These are phyloP conservation scores for Umbelopsis sp. DNA, from an alignment of 192 early-diverging fungal species.

Conservation along the genomic window DNA sequence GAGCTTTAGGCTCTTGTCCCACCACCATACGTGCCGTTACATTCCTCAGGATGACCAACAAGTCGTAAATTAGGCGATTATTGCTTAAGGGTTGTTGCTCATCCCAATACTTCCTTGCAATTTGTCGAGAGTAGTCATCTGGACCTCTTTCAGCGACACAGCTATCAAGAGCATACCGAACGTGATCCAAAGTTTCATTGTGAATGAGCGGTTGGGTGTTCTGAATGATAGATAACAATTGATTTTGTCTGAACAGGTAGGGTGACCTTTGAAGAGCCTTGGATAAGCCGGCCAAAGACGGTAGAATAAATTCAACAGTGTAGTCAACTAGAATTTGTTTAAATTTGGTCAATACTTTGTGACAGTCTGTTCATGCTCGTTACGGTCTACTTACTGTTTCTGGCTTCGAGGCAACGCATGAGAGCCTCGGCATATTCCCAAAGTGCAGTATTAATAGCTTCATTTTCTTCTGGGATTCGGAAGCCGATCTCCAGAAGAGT, in stretches of 20 bases:
- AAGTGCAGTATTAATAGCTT: constrained; percentile 42
- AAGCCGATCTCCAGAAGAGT: constrained; percentile 50
- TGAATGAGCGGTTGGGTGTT: constrained; percentile 53
- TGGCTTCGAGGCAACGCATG: constrained; percentile 14
- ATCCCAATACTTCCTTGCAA: constrained; percentile 50
- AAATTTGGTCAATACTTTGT: background rate
- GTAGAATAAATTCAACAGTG: constrained; percentile 57
- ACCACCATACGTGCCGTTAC: constrained; percentile 52
- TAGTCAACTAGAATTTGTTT: constrained; percentile 36
- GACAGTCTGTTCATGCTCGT: background rate
- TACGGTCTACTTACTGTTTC: constrained; percentile 3
- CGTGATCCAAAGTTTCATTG: constrained; percentile 46
- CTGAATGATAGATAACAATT: constrained; percentile 50
- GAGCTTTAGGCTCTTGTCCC: constrained; percentile 16
- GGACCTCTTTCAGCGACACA: constrained; percentile 41
- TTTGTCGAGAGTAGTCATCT: constrained; percentile 48
- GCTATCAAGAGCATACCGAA: constrained; percentile 43
- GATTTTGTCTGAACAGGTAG: constrained; percentile 45
- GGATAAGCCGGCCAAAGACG: constrained; percentile 60
- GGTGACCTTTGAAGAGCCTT: constrained; percentile 55
- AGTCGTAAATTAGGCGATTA: constrained; percentile 54
- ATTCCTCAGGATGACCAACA: constrained; percentile 56
- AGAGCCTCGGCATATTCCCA: constrained; percentile 52
- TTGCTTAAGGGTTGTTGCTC: constrained; percentile 51
- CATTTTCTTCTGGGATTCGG: constrained; percentile 38